These are phyloP conservation scores for Lomentospora prolificans DNA, from an alignment of 2,329 filamentous ascomycete genomes.

Conservation along the genomic window DNA sequence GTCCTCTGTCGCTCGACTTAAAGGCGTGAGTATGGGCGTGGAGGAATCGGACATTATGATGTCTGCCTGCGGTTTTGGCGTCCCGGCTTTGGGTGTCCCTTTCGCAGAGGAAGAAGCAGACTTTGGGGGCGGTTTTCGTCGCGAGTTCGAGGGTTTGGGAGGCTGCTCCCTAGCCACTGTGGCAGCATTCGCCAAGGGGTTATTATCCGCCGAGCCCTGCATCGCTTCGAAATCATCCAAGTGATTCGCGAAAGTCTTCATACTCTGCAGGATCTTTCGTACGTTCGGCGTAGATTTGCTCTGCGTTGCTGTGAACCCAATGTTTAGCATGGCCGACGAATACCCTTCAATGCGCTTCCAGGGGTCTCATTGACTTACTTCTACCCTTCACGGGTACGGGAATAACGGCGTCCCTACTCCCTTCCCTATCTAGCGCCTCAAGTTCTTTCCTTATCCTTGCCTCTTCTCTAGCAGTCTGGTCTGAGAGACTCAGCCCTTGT, in stretches of 20 bases:
- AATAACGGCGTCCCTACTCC: slow-evolving; percentile 62
- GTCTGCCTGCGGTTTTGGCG: slow-evolving; percentile 16
- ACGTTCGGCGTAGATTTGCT: slow-evolving; percentile 59
- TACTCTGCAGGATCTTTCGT: slow-evolving; percentile 66
- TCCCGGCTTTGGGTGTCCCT: not conserved
- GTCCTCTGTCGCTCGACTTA: not conserved
- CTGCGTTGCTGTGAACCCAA: slow-evolving; percentile 21
- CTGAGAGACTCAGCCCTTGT: slow-evolving; percentile 42
- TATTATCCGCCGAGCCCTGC: slow-evolving; percentile 32
- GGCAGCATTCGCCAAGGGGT: slow-evolving; percentile 12
- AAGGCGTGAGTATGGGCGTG: not conserved
- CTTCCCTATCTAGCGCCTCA: slow-evolving; percentile 73
- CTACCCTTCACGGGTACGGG: slow-evolving; percentile 49
- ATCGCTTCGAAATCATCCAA: slow-evolving; percentile 69
- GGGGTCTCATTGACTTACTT: slow-evolving; percentile 19
- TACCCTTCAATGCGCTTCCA: not conserved
- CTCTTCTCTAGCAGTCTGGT: slow-evolving; percentile 73
- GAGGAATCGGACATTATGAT: slow-evolving; percentile 31
- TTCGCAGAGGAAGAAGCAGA: not conserved
- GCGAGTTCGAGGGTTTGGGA: not conserved
- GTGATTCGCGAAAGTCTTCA: slow-evolving; percentile 77
- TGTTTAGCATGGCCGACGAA: not conserved
- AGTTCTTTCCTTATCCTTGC: slow-evolving; percentile 74
- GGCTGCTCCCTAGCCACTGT: not conserved
- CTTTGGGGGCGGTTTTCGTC: not conserved